phyloP scores from a whole-genome alignment of 164 flowering plant genomes.

The Chloranthus sessilifolius region DNA sequence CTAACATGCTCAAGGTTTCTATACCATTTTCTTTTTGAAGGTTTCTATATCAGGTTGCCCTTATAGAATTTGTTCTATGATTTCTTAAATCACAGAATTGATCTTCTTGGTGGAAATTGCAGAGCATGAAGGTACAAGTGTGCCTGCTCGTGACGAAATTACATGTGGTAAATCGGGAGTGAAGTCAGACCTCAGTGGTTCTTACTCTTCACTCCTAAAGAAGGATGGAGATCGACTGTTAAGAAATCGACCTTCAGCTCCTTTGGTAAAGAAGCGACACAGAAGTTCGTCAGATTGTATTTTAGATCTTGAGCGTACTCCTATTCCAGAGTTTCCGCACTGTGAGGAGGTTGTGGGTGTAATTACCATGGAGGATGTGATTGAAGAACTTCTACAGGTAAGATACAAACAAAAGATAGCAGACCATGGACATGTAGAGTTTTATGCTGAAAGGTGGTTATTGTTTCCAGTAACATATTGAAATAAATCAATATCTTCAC shows the following conservation, averaged over 20 bases:
- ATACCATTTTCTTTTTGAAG: too few species aligned
- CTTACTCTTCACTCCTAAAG: conserved; percentile 19
- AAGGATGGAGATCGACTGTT: conserved; percentile 35
- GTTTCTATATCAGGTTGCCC: too few species aligned
- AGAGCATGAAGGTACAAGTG: too few species aligned
- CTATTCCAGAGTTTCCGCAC: conserved; percentile 60
- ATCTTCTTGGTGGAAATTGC: conserved; percentile 7
- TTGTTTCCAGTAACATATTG: neutral
- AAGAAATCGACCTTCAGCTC: conserved; percentile 36
- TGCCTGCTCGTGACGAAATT: conserved; percentile 12
- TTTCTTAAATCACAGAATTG: neutral
- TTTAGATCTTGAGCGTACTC: conserved; percentile 63
- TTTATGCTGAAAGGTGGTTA: neutral
- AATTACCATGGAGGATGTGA: conserved; percentile 96
- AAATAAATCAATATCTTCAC: neutral
- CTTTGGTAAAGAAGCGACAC: conserved; percentile 64
- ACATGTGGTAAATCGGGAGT: too few species aligned
- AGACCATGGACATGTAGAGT: neutral
- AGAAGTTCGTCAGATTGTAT: conserved; percentile 81
- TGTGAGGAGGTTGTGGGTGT: conserved; percentile 84
- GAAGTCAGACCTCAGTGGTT: conserved; percentile 23
- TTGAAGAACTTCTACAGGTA: conserved; percentile 99
- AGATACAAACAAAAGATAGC: neutral
- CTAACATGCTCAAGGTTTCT: too few species aligned
- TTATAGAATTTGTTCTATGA: neutral